phyloP scores from a whole-genome alignment of 208 protist species.

The Acanthamoeba divionensis region DNA sequence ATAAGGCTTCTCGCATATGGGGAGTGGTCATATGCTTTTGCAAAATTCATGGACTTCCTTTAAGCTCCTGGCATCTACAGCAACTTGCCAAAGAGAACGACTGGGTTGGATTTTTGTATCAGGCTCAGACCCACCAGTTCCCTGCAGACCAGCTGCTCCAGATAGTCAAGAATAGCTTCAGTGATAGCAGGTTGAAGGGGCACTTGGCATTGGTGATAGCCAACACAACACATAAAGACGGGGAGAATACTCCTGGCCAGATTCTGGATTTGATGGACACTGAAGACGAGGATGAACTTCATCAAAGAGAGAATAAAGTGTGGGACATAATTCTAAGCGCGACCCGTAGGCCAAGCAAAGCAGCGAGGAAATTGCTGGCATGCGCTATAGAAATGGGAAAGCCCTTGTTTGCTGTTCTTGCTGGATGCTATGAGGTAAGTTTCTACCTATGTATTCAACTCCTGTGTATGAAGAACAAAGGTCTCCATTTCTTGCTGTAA shows the following conservation, averaged over 20 bases:
- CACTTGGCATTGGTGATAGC: conserved; percentile 14
- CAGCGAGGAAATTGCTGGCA: no score
- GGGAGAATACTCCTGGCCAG: neutral
- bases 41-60: neutral
- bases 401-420: no score
- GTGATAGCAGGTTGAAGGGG: neutral
- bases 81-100: conserved; percentile 4
- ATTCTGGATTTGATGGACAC: neutral
- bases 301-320: neutral
- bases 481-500: no score
- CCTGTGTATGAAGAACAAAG: no score
- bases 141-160: neutral
- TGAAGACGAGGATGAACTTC: neutral
- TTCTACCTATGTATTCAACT: no score
- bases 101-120: conserved; percentile 26
- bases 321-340: no score
- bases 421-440: no score
- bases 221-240: neutral
- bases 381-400: no score
- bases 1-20: neutral
- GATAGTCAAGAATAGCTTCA: neutral
- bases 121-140: neutral
- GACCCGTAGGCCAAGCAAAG: no score
- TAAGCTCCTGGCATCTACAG: neutral
- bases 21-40: neutral